Conservation (phyloP, 2,329 filamentous ascomycete genomes). For the Fusarium dimerum region DNA sequence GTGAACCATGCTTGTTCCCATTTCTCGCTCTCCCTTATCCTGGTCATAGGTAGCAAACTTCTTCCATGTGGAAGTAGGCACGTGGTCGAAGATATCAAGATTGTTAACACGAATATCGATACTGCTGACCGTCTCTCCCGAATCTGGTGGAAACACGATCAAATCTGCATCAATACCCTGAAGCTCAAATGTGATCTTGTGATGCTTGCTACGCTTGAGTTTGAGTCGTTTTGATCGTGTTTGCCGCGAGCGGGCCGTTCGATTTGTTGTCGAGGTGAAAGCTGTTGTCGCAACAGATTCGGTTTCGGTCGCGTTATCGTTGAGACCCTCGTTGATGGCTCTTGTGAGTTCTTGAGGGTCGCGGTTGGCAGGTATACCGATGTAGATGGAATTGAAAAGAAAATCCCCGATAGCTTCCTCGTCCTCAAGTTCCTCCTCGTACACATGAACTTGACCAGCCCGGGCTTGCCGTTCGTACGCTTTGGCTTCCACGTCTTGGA, state of each 20-base stretch:
- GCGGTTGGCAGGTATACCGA: slow-evolving; percentile 82
- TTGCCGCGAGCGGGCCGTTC: slow-evolving; percentile 44
- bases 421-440: slow-evolving; percentile 74
- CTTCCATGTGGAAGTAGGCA: slow-evolving; percentile 95
- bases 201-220: slow-evolving; percentile 80
- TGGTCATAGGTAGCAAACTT: slow-evolving; percentile 96
- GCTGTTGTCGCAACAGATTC: slow-evolving; percentile 83
- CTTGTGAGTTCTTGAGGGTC: slow-evolving; percentile 80
- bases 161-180: slow-evolving; percentile 82
- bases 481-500: slow-evolving; percentile 82
- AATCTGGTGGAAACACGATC: slow-evolving; percentile 73
- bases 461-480: slow-evolving; percentile 73
- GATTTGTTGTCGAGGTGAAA: slow-evolving; percentile 58
- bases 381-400: slow-evolving; percentile 98
- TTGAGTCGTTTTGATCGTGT: slow-evolving; percentile 63
- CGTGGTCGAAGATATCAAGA: slow-evolving; percentile 89
- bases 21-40: slow-evolving; percentile 82
- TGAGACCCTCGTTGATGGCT: slow-evolving; percentile 85
- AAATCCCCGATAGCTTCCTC: slow-evolving; percentile 91
- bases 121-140: slow-evolving; percentile 82
- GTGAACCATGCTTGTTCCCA: slow-evolving; percentile 85
- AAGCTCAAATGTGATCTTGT: slow-evolving; percentile 95
- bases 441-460: slow-evolving; percentile 55
- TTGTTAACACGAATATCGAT: slow-evolving; percentile 81
- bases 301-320: slow-evolving; percentile 84